These are phyloP conservation scores for Suillus occidentalis DNA, from an alignment of 768 basidiomycete genomes.

Conservation along the genomic window DNA sequence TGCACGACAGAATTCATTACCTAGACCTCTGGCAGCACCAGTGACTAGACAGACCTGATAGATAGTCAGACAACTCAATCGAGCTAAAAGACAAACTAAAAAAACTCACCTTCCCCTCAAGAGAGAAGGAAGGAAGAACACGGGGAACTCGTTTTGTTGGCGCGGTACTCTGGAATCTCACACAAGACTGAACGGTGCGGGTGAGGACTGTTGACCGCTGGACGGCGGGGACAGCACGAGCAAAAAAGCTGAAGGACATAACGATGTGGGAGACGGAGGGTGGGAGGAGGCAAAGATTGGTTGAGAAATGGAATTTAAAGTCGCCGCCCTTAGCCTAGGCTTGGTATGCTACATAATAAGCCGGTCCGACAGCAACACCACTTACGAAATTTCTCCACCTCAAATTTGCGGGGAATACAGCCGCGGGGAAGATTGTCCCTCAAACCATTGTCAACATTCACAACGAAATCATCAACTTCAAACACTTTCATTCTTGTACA, in stretches of 20 bases:
- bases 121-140: slow-evolving; percentile 74
- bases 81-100: neutral
- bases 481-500: neutral
- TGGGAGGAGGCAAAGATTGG: slow-evolving; percentile 12
- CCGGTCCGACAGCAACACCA: slow-evolving; percentile 7
- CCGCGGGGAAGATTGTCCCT: neutral
- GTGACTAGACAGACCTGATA: slow-evolving; percentile 86
- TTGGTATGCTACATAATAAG: slow-evolving; percentile 12
- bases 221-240: slow-evolving; percentile 20
- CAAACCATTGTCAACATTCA: neutral
- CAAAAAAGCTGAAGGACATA: slow-evolving; percentile 32
- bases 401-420: slow-evolving; percentile 11
- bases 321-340: slow-evolving; percentile 7
- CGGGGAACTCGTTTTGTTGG: slow-evolving; percentile 32
- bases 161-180: slow-evolving; percentile 30
- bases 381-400: slow-evolving; percentile 13
- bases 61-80: slow-evolving; percentile 2
- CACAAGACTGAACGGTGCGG: slow-evolving; percentile 11
- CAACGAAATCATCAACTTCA: neutral
- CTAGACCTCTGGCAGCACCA: slow-evolving; percentile 89
- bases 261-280: slow-evolving; percentile 13
- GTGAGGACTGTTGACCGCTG: slow-evolving; percentile 16
- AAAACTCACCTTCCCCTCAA: slow-evolving; percentile 65
- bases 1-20: slow-evolving; percentile 87
- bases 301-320: slow-evolving; percentile 21